Percentiles rank a stretch among this genome's conserved stretches.
Conservation (phyloP, 1,284 basidiomycete species). For the Microbotryomycetes sp. region DNA sequence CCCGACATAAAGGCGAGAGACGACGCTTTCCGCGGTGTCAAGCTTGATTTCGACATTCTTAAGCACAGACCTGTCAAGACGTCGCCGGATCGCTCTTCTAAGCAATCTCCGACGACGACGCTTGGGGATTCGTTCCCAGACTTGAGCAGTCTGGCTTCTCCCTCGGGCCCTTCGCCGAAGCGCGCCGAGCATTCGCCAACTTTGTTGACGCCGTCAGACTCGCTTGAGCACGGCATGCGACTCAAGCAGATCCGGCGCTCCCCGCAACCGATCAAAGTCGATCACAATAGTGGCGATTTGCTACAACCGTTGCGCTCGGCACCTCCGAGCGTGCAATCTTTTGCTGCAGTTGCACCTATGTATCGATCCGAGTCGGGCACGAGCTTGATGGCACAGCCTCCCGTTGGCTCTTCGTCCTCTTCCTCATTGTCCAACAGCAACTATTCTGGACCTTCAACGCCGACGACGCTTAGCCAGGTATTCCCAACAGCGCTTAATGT, state of each 20-base stretch:
- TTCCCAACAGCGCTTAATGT: background rate
- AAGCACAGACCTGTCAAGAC: background rate
- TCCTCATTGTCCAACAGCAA: background rate
- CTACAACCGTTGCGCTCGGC: background rate
- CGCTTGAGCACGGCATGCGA: background rate
- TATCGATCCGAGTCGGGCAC: slow-evolving; percentile 6
- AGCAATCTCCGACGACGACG: slow-evolving; percentile 1
- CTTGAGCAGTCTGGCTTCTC: background rate
- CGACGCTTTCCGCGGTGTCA: slow-evolving; percentile 12
- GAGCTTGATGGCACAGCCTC: slow-evolving; percentile 4
- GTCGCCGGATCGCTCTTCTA: slow-evolving; percentile 16
- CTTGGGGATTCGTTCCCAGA: slow-evolving; percentile 13
- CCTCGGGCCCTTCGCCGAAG: background rate
- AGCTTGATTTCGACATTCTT: background rate
- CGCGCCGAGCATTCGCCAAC: background rate
- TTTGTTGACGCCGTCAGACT: background rate
- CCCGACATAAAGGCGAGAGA: slow-evolving; percentile 9
- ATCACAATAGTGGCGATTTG: background rate
- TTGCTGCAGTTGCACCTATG: background rate
- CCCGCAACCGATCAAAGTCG: slow-evolving; percentile 2
- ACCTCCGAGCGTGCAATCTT: background rate
- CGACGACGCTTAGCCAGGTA: background rate
- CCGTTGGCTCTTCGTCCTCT: background rate
- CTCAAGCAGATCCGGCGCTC: background rate
- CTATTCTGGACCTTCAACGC: background rate